Evolutionary conservation across 2,329 filamentous ascomycete genomes (phyloP).

Genomic region (Magnaporthales sp.): DNA sequence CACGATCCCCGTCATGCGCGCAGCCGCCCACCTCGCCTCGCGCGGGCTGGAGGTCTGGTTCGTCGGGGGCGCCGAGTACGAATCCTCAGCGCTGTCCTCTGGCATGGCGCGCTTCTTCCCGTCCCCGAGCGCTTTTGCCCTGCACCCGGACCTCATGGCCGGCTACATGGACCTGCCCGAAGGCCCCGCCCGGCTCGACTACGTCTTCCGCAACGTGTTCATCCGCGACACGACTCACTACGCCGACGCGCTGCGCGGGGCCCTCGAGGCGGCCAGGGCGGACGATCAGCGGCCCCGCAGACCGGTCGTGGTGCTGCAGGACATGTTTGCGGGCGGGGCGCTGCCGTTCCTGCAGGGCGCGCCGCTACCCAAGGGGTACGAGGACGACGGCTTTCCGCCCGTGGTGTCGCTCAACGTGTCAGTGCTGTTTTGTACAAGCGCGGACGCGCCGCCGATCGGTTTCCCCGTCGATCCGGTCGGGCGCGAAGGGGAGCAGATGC

Average conservation of each 20-base stretch:
- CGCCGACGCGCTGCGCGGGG: not conserved
- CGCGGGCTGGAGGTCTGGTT: constrained; percentile 7
- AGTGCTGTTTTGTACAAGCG: not conserved
- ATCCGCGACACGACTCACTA: not conserved
- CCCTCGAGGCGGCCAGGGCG: constrained; percentile 1
- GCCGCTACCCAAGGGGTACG: constrained; percentile 6
- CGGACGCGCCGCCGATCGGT: constrained; percentile 8
- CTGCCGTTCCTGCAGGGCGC: constrained; percentile 7
- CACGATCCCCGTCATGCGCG: constrained; percentile 4
- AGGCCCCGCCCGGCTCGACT: not conserved
- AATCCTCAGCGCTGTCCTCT: not conserved
- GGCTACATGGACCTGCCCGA: not conserved
- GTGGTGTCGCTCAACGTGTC: constrained; percentile 6
- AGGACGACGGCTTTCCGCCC: not conserved
- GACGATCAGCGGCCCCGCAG: not conserved
- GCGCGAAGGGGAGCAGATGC: constrained; percentile 6
- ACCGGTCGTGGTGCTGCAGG: constrained; percentile 6
- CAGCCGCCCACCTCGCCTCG: constrained; percentile 4
- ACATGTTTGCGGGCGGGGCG: constrained; percentile 3
- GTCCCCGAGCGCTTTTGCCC: not conserved
- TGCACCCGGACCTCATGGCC: not conserved
- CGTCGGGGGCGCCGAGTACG: not conserved
- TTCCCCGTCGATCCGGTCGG: constrained; percentile 6
- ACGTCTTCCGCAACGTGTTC: not conserved
- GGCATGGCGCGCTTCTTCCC: constrained; percentile 2